phyloP scores from a whole-genome alignment of 2,329 filamentous ascomycete species.

The Alternaria conjuncta region DNA sequence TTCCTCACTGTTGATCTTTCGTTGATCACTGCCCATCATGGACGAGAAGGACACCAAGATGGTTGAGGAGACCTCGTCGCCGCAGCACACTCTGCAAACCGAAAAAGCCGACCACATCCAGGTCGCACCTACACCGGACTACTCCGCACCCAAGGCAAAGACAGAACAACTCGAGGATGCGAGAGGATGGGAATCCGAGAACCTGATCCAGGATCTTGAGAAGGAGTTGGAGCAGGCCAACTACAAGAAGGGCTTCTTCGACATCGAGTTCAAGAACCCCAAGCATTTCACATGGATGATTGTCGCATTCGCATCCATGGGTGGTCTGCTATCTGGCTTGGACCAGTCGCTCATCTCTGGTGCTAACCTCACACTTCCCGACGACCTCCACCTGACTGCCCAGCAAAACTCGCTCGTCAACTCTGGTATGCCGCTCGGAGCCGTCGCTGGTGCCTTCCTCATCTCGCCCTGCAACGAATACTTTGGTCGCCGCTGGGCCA shows the following conservation, averaged over 20 bases:
- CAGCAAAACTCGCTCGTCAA: conserved; percentile 71
- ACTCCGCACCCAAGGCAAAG: conserved; percentile 39
- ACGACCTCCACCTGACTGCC: conserved; percentile 60
- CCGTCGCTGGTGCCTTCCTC: conserved; percentile 72
- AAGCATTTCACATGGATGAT: conserved; percentile 71
- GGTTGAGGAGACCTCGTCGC: conserved; percentile 12
- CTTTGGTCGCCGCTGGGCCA: conserved; percentile 70
- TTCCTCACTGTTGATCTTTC: conserved; percentile 1
- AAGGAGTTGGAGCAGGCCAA: conserved; percentile 45
- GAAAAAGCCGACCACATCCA: conserved; percentile 29
- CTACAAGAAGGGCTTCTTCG: conserved; percentile 54
- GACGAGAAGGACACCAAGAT: conserved; percentile 35
- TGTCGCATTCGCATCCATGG: conserved; percentile 76
- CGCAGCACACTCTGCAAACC: conserved; percentile 15
- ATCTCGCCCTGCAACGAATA: conserved; percentile 72
- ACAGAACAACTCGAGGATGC: conserved; percentile 42
- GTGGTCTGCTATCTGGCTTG: conserved; percentile 73
- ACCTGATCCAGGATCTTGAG: conserved; percentile 52
- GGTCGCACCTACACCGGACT: conserved; percentile 26
- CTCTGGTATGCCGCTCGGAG: conserved; percentile 74
- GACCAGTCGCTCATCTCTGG: conserved; percentile 77
- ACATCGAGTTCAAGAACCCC: conserved; percentile 66
- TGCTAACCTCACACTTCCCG: conserved; percentile 70
- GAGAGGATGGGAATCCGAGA: conserved; percentile 53
- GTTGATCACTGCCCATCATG: conserved; percentile 29